Conservation (phyloP, 2,329 filamentous ascomycete species). For the Xylariaceae sp. region DNA sequence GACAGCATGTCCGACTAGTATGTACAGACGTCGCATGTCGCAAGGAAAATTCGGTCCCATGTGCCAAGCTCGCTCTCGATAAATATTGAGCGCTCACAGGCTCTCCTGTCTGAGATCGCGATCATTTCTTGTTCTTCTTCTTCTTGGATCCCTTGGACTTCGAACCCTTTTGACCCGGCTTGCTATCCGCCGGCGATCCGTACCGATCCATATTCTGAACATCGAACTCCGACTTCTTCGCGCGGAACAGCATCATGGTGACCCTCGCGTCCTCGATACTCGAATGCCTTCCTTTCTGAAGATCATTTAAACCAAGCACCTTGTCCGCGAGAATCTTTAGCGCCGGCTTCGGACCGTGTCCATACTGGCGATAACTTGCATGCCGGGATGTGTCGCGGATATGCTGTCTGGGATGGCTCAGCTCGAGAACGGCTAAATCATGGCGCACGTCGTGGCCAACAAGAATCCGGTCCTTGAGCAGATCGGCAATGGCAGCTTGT, state of each 20-base stretch:
- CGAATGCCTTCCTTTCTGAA: constrained; percentile 59
- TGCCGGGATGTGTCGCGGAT: constrained; percentile 40
- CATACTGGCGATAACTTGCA: constrained; percentile 17
- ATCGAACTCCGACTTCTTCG: constrained; percentile 81
- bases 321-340: constrained; percentile 49
- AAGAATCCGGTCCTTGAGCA: constrained; percentile 60
- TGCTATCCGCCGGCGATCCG: constrained; percentile 34
- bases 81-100: not conserved
- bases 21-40: too few species aligned
- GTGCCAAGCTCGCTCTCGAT: too few species aligned
- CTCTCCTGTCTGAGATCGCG: not conserved
- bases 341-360: constrained; percentile 43
- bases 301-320: constrained; percentile 51
- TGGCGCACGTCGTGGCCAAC: constrained; percentile 68
- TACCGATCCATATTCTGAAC: constrained; percentile 68
- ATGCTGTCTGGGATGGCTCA: constrained; percentile 64
- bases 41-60: too few species aligned
- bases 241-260: constrained; percentile 82
- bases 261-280: constrained; percentile 77
- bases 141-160: constrained; percentile 33
- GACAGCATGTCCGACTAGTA: too few species aligned
- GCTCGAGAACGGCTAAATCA: constrained; percentile 65
- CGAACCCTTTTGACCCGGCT: constrained; percentile 31
- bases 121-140: constrained; percentile 33
- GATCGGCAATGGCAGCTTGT: constrained; percentile 61